These are phyloP conservation scores for Bolboschoenoplectus hybrid DNA, from an alignment of 202 grass and related monocot genomes.

Conservation along the genomic window DNA sequence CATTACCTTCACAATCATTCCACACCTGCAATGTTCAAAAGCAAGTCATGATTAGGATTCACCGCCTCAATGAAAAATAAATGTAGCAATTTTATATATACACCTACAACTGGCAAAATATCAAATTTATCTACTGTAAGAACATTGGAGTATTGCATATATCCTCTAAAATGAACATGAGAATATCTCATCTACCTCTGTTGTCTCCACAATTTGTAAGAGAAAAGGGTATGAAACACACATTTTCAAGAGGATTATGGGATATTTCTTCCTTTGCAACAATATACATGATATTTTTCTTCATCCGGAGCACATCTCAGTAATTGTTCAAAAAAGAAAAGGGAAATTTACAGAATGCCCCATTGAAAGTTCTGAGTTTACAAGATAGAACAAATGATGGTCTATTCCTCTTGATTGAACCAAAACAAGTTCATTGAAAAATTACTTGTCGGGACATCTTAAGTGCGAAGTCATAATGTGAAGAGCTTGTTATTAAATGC, in stretches of 20 bases:
- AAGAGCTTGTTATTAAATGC: background rate
- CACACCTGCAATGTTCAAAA: constrained; percentile 57
- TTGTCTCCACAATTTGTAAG: background rate
- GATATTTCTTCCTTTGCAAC: constrained; percentile 8
- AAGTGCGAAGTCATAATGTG: background rate
- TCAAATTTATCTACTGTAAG: background rate
- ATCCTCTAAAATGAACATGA: background rate
- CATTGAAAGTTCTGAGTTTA: background rate
- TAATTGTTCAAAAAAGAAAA: background rate
- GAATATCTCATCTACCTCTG: background rate
- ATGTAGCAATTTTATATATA: background rate
- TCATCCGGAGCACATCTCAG: background rate
- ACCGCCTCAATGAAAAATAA: background rate
- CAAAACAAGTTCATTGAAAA: background rate
- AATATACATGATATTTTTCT: background rate
- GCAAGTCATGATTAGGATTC: constrained; percentile 24
- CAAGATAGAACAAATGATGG: background rate
- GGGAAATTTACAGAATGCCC: background rate
- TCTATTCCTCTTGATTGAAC: background rate
- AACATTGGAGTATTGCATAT: background rate
- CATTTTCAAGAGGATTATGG: background rate
- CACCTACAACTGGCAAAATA: background rate
- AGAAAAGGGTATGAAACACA: background rate
- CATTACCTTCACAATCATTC: constrained; percentile 84
- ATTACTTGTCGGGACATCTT: background rate